phyloP scores from a whole-genome alignment of 306 rosid genomes.

The Vicia faba region DNA sequence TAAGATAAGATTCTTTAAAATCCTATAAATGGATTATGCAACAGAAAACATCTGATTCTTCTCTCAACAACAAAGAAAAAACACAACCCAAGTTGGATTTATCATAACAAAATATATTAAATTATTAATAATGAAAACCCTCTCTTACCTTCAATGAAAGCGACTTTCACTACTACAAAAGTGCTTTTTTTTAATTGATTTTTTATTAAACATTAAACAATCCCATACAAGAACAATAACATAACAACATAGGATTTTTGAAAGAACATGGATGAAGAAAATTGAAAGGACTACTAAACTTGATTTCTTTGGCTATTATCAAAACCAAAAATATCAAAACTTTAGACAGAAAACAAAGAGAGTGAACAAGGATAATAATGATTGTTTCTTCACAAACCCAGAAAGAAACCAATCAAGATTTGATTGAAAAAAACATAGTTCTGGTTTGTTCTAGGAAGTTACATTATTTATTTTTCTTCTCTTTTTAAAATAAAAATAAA shows the following conservation, averaged over 20 bases:
- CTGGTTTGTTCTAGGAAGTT: constrained; percentile 63
- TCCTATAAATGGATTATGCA: constrained; percentile 55
- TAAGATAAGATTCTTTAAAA: constrained; percentile 56
- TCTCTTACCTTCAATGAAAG: constrained; percentile 47
- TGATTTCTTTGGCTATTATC: neutral
- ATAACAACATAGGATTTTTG: neutral
- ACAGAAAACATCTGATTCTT: constrained; percentile 81
- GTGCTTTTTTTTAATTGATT: neutral
- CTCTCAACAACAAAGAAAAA: neutral
- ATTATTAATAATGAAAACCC: neutral
- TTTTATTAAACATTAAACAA: constrained; percentile 35
- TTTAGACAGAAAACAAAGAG: constrained; percentile 20
- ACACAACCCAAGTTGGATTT: constrained; percentile 38
- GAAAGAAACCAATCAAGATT: constrained; percentile 47
- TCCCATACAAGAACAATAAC: neutral
- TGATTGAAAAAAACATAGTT: constrained; percentile 28
- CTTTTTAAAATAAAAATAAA: neutral
- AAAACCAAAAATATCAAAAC: neutral
- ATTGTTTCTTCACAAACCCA: constrained; percentile 34
- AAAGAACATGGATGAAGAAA: neutral
- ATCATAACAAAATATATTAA: constrained; percentile 27
- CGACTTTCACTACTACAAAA: constrained; percentile 44
- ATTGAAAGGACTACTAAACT: constrained; percentile 20
- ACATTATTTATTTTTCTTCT: constrained; percentile 26
- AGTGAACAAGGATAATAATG: constrained; percentile 6